A percentile compares a stretch with the other conserved stretches of the same genome.
Conservation (phyloP, 129 eudicot genomes). For the Smallanthus sonchifolius region DNA sequence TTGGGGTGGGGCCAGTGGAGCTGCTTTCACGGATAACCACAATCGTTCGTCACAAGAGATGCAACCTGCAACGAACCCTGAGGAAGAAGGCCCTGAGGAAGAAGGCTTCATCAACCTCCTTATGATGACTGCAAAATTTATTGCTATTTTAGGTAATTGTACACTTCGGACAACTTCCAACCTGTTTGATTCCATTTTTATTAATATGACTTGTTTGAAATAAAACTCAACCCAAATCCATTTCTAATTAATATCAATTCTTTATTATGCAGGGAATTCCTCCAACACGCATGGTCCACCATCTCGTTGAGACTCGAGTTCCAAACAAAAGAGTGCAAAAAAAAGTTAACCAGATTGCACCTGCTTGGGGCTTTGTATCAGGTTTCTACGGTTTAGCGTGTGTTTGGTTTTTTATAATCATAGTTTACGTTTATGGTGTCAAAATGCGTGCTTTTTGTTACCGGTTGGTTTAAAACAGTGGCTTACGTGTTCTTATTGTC, state of each 20-base stretch:
- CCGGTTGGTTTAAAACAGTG: background rate
- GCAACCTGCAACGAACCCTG: background rate
- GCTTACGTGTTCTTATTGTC: too few relatives aligned
- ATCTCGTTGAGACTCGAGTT: background rate
- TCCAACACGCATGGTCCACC: background rate
- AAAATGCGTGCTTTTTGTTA: background rate
- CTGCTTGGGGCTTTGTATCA: background rate
- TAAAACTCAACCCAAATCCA: background rate
- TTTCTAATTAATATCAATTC: background rate
- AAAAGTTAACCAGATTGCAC: background rate
- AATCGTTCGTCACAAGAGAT: slow-evolving; percentile 8
- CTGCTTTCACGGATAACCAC: background rate
- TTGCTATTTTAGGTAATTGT: background rate
- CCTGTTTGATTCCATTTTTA: background rate
- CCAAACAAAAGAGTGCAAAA: background rate
- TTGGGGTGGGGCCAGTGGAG: background rate
- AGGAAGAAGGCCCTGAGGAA: background rate
- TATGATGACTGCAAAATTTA: background rate
- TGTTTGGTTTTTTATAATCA: background rate
- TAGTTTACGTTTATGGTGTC: slow-evolving; percentile 3
- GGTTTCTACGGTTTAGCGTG: background rate
- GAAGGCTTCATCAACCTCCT: slow-evolving; percentile 14
- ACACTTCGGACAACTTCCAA: background rate
- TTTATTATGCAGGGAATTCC: slow-evolving; percentile 9
- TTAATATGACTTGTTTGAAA: background rate